A percentile compares a stretch with the other conserved stretches of the same genome.
phyloP scores from a whole-genome alignment of 169 alveolate genomes.

The Amoebophrya sp. region DNA sequence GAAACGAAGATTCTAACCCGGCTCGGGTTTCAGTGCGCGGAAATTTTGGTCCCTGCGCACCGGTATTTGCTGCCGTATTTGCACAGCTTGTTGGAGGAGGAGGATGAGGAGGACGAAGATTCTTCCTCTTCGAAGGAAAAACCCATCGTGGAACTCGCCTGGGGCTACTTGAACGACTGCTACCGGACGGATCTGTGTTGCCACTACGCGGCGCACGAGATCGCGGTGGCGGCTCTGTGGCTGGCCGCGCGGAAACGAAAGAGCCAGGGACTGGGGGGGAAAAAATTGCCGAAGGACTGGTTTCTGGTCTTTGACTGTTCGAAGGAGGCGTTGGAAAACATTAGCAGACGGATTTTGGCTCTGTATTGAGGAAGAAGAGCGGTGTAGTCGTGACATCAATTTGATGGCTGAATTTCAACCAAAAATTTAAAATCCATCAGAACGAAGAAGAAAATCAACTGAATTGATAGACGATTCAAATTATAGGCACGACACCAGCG shows the following conservation, averaged over 20 bases:
- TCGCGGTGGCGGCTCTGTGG: background rate
- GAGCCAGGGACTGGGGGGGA: background rate
- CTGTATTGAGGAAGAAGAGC: too few species aligned
- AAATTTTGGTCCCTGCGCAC: too few species aligned
- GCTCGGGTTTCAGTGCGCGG: background rate
- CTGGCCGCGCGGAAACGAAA: background rate
- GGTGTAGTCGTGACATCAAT: too few species aligned
- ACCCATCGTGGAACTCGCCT: background rate
- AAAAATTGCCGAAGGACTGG: background rate
- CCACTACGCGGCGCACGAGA: background rate
- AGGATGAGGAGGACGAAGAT: background rate
- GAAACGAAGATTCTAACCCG: background rate
- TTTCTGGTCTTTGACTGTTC: background rate
- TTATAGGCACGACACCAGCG: too few species aligned
- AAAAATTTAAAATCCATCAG: too few species aligned
- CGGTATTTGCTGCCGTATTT: background rate
- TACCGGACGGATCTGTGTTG: background rate
- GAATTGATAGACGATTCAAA: too few species aligned
- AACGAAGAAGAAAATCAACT: too few species aligned
- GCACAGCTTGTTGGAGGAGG: background rate
- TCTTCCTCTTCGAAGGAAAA: too few species aligned
- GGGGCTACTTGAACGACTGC: background rate
- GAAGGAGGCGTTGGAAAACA: background rate
- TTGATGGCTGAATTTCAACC: too few species aligned
- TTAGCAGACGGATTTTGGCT: background rate